phyloP scores from a whole-genome alignment of 78 protist species.

The Dictyostelium brefeldianum region DNA sequence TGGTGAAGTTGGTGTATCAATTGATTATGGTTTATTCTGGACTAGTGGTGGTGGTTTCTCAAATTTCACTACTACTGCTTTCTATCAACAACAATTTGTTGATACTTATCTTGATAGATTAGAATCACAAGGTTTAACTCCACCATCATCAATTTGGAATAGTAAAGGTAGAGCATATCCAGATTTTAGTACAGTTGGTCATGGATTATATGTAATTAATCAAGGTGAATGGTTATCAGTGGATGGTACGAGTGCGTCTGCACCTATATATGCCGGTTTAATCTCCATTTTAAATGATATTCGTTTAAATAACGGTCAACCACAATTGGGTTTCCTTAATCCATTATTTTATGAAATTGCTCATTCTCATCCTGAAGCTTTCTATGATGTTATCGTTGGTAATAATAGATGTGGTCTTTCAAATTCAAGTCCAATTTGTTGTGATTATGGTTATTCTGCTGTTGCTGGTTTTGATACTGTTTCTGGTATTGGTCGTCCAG shows the following conservation, averaged over 20 bases:
- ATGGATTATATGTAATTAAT: slow-evolving; percentile 45
- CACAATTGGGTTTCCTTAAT: slow-evolving; percentile 79
- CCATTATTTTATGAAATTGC: slow-evolving; percentile 76
- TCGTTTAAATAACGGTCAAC: slow-evolving; percentile 34
- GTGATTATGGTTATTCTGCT: slow-evolving; percentile 70
- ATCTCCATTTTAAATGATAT: slow-evolving; percentile 74
- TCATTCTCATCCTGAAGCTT: slow-evolving; percentile 59
- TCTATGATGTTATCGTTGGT: slow-evolving; percentile 85
- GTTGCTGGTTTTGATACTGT: slow-evolving; percentile 22
- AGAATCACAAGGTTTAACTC: slow-evolving; percentile 5
- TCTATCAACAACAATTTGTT: slow-evolving; percentile 80
- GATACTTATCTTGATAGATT: slow-evolving; percentile 28
- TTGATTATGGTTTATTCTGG: slow-evolving; percentile 70
- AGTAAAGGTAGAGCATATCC: slow-evolving; percentile 89
- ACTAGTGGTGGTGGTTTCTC: slow-evolving; percentile 90
- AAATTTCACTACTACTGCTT: slow-evolving; percentile 43
- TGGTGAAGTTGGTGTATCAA: slow-evolving; percentile 68
- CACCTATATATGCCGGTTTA: slow-evolving; percentile 71
- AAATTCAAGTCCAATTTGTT: slow-evolving; percentile 79
- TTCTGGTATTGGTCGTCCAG: slow-evolving; percentile 59
- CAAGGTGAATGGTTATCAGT: slow-evolving; percentile 40
- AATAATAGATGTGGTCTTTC: slow-evolving; percentile 75
- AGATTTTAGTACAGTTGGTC: slow-evolving; percentile 86
- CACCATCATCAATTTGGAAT: slow-evolving; percentile 80
- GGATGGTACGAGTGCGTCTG: slow-evolving; percentile 73